Conservation (phyloP, 495 filamentous ascomycete species). For the Neurospora intermedia region DNA sequence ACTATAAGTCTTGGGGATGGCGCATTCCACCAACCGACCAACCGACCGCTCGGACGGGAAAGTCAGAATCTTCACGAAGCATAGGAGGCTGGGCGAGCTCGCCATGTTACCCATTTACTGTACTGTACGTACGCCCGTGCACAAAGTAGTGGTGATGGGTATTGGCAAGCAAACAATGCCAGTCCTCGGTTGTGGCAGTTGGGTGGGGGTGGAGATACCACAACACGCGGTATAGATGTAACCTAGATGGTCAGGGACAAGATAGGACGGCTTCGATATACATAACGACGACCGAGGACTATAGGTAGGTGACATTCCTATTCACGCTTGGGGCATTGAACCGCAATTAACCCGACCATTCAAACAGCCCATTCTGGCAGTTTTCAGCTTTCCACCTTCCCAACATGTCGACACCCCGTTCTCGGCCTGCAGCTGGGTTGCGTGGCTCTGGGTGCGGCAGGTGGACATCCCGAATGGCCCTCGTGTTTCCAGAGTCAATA, state of each 20-base stretch:
- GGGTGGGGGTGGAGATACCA: background rate
- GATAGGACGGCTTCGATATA: background rate
- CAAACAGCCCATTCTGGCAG: background rate
- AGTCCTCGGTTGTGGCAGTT: background rate
- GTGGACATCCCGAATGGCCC: background rate
- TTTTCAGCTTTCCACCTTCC: background rate
- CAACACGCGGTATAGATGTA: background rate
- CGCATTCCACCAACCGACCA: background rate
- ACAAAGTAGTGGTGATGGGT: background rate
- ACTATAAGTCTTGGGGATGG: background rate
- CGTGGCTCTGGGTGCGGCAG: background rate
- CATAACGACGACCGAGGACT: background rate
- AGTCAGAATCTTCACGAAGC: background rate
- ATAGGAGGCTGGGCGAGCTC: background rate
- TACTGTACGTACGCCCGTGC: background rate
- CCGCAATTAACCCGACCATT: background rate
- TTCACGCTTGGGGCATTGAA: background rate
- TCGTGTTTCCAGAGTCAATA: background rate
- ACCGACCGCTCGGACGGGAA: background rate
- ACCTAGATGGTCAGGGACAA: background rate
- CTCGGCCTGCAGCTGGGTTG: background rate
- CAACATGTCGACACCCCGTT: background rate
- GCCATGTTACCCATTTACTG: background rate
- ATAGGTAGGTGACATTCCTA: background rate
- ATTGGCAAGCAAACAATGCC: background rate